A percentile compares a stretch with the other conserved stretches of the same genome.
These are phyloP conservation scores for Botryobasidium botryosum DNA, from an alignment of 768 basidiomycete genomes.

Conservation along the genomic window DNA sequence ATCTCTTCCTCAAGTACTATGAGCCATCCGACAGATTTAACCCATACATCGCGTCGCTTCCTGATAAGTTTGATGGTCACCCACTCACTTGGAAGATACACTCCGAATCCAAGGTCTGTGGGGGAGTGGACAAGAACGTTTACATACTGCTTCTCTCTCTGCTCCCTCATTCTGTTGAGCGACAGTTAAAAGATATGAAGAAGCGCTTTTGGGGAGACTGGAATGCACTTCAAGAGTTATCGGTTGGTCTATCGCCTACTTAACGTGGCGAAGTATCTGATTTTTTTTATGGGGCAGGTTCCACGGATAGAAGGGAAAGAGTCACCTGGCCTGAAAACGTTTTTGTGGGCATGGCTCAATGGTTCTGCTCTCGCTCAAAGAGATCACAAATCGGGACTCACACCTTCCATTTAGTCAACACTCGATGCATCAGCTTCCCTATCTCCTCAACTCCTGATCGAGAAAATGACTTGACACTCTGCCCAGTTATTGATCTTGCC, in stretches of 20 bases:
- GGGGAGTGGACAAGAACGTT: no score
- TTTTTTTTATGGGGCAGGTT: neutral
- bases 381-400: neutral
- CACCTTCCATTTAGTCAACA: slow-evolving; percentile 48
- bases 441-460: slow-evolving; percentile 6
- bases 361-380: slow-evolving; percentile 28
- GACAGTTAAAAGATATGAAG: slow-evolving; percentile 27
- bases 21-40: slow-evolving; percentile 27
- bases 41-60: slow-evolving; percentile 67
- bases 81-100: slow-evolving; percentile 54
- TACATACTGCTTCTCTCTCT: slow-evolving; percentile 26
- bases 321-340: slow-evolving; percentile 25
- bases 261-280: neutral
- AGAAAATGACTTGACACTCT: slow-evolving; percentile 53
- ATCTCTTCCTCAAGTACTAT: slow-evolving; percentile 56
- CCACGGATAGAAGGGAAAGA: slow-evolving; percentile 7
- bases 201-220: slow-evolving; percentile 43
- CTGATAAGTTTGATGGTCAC: slow-evolving; percentile 53
- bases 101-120: slow-evolving; percentile 2
- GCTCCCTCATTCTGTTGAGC: slow-evolving; percentile 33
- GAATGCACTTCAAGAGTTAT: slow-evolving; percentile 16
- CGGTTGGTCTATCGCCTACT: slow-evolving; percentile 13
- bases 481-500: slow-evolving; percentile 82
- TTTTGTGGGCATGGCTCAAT: slow-evolving; percentile 85
- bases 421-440: slow-evolving; percentile 60